Evolutionary conservation across 768 basidiomycete species (phyloP).

Genomic region (Mycena crocata): DNA sequence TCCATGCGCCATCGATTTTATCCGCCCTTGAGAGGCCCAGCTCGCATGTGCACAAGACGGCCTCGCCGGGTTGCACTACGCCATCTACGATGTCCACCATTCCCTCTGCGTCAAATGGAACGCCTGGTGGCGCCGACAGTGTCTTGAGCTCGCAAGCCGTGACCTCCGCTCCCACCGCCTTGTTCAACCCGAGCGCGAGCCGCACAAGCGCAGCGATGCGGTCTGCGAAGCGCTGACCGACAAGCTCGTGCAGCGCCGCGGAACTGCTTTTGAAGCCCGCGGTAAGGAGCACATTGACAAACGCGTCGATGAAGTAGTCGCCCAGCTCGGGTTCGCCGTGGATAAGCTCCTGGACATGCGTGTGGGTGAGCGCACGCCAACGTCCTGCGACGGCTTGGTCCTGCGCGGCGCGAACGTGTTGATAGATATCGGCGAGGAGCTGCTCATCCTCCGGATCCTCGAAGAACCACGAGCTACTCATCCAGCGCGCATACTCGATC

Average conservation of each 20-base stretch:
- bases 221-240: conserved; percentile 56
- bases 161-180: conserved; percentile 68
- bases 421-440: conserved; percentile 56
- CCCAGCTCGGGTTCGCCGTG: conserved; percentile 47
- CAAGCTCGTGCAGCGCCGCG: conserved; percentile 48
- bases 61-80: conserved; percentile 38
- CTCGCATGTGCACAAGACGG: conserved; percentile 67
- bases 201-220: conserved; percentile 56
- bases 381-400: conserved; percentile 63
- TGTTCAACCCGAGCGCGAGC: conserved; percentile 62
- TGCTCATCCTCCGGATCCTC: conserved; percentile 61
- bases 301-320: conserved; percentile 50
- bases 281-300: conserved; percentile 57
- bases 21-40: conserved; percentile 60
- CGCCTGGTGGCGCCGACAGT: conserved; percentile 56
- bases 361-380: conserved; percentile 67
- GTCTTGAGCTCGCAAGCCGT: conserved; percentile 68
- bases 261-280: conserved; percentile 46
- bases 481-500: conserved; percentile 61
- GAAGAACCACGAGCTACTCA: conserved; percentile 62
- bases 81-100: conserved; percentile 52
- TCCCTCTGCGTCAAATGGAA: conserved; percentile 48
- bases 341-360: conserved; percentile 55
- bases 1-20: conserved; percentile 57
- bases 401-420: conserved; percentile 56